Base-by-base conservation (phyloP, 208 protist genomes). In the Trypanosoma theileri region DNA sequence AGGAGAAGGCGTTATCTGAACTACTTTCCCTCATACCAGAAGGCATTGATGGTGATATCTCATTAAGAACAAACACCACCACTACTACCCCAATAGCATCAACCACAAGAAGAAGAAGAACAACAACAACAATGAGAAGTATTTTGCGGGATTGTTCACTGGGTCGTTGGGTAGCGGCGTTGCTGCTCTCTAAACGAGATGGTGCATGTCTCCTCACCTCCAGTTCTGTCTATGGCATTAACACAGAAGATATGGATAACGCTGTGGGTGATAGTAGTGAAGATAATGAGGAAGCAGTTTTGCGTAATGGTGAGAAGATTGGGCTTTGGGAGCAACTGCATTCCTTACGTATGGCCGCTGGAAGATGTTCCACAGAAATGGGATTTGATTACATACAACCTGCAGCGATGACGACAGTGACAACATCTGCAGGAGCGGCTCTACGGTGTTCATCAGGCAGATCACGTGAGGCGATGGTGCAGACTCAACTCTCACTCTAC, bases 301-400 rank as follows among this genome's bases (percentile, higher is more conserved):
- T 40, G n/a, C 16, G 41, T 48, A 26, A 55, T 13, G 53, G 53
- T 40, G 53, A 35, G 8, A 52, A 67, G 22, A 56, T 75, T 59
- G 57, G 62, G 22, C 26, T 75, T 28, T 75, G 70, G 70, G 62
- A 75, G 22, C 62, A 68, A 42, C 12, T 63, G 14, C 70, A 75
- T 35, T n/a, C n/a, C 2, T 12, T 75, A 7, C 70, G 16, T 7
- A 42, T 62, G n/a, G 12, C 44, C 8, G 17, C 4, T n/a, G 10
- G 31, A 48, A 9, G 44, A 48, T 48, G 4, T 11, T 9, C 9
- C 16, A 17, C 44, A 48, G 4, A 17, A 48, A 11, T 48, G 16
- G 44, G 28, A 8, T 35, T 35, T 8, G 6, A 35, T 35, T 8
- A 35, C 28, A 35, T 35, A 8, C 6, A 1, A 35, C 1, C 28